Conservation (phyloP, 352 stramenopile genomes). For the Phytophthora colocasiae region DNA sequence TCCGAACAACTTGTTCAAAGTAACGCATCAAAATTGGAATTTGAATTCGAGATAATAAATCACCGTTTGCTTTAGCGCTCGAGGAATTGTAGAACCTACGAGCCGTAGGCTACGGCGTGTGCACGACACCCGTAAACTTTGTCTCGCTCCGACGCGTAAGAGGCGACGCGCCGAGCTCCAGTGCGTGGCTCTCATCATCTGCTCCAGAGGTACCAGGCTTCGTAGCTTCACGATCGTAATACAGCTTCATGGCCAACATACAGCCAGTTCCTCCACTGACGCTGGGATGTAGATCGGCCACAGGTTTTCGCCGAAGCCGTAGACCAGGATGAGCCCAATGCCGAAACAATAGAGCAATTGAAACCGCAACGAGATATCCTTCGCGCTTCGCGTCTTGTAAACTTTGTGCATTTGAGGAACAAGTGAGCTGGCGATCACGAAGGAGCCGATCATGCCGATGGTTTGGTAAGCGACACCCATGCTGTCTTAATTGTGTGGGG, state of each 20-base stretch:
- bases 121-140: conserved; percentile 26
- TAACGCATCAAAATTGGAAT: too few relatives aligned
- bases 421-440: conserved; percentile 65
- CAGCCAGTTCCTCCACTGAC: conserved; percentile 48
- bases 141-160: conserved; percentile 27
- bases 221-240: conserved; percentile 28
- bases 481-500: background rate
- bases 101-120: background rate
- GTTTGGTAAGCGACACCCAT: conserved; percentile 57
- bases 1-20: too few relatives aligned
- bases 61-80: conserved; percentile 25
- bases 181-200: conserved; percentile 22
- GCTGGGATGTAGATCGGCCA: conserved; percentile 70
- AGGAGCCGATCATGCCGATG: conserved; percentile 65
- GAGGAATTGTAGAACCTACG: conserved; percentile 2
- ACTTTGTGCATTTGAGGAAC: conserved; percentile 67
- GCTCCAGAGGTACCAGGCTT: conserved; percentile 10
- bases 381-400: conserved; percentile 67
- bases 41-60: conserved; percentile 24
- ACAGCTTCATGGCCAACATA: conserved; percentile 52
- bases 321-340: conserved; percentile 51
- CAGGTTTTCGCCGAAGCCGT: conserved; percentile 49
- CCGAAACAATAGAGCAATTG: conserved; percentile 54
- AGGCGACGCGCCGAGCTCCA: conserved; percentile 25
- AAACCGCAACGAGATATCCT: conserved; percentile 62